phyloP scores from a whole-genome alignment of 2,329 filamentous ascomycete species.

The Neonectria coccinea region DNA sequence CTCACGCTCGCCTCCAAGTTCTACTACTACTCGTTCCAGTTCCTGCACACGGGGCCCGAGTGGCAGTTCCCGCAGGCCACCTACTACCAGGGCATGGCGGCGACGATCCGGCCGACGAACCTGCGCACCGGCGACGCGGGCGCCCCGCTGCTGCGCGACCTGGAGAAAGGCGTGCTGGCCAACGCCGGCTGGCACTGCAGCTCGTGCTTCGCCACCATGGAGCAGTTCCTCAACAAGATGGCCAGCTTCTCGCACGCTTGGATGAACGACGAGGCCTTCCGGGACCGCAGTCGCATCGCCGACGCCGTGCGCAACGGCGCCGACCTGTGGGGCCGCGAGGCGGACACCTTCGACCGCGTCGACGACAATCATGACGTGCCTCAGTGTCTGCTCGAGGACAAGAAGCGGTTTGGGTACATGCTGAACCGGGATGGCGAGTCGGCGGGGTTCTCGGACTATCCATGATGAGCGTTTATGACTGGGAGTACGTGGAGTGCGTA shows the following conservation, averaged over 20 bases:
- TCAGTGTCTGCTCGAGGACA: conserved; percentile 55
- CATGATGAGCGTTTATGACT: conserved; percentile 33
- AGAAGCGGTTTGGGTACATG: conserved; percentile 58
- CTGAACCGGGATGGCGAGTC: conserved; percentile 58
- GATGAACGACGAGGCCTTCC: conserved; percentile 63
- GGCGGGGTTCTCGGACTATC: conserved; percentile 63
- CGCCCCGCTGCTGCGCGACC: conserved; percentile 51
- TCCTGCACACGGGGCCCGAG: conserved; percentile 52
- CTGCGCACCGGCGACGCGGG: conserved; percentile 62
- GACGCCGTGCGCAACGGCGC: conserved; percentile 62
- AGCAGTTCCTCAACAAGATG: conserved; percentile 67
- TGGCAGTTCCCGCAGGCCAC: conserved; percentile 73
- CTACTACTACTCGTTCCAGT: conserved; percentile 71
- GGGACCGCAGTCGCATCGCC: conserved; percentile 61
- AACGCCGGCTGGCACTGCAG: conserved; percentile 73
- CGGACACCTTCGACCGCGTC: conserved; percentile 61
- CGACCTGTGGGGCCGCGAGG: conserved; percentile 66
- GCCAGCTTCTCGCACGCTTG: conserved; percentile 66
- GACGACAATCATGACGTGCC: conserved; percentile 66
- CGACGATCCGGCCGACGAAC: conserved; percentile 65
- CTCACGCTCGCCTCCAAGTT: conserved; percentile 64
- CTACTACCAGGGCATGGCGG: conserved; percentile 55
- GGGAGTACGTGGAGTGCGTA: conserved; percentile 10
- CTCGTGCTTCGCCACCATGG: conserved; percentile 68
- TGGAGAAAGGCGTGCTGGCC: conserved; percentile 58